Evolutionary conservation across 768 basidiomycete genomes (phyloP), one percentile per base, ranked within the genome.

Genomic region (Auricularia cornea): DNA sequence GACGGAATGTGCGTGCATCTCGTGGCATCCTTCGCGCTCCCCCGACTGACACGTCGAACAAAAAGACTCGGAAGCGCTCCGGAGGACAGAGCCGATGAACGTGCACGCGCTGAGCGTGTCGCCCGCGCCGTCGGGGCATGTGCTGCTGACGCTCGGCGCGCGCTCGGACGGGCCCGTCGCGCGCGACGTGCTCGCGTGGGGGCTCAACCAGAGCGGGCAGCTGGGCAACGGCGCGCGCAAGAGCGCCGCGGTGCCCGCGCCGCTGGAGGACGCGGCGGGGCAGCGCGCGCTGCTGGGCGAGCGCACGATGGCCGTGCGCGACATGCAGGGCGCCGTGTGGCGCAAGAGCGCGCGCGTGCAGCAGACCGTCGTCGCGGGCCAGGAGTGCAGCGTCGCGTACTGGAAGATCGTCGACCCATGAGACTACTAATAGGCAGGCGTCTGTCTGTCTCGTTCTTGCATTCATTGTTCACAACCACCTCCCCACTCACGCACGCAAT

Each of bases 141-240:
- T 90, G 59, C 77, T 93, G 30, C 78, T 88, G 52, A 83, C 89
- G 10, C 76, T 96, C 54, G 84, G 92, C 65, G 89, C 90, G 8
- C 71, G 77, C 40, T 63, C 72, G 31, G 54, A 54, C n/a, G 60
- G 51, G 26, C 81, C 79, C 16, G 71, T 70, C 1, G 85, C 87
- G 2, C 80, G 83, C 60, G 91, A 92, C 72, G 74, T 92, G 40
- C 72, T 87, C 52, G 81, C 78, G 0, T 92, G 88, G 89, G 91
- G 91, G 2, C 79, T 80, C 63, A 91, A 90, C 68, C 80, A 84
- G 57, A 83, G 87, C 35, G 87, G 82, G 64, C 89, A 92, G 71
- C 79, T 92, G 3, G 90, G 90, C 12, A 89, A 84, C 68, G 89
- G 89, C 40, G 88, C 83, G 70, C 83, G 84, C 66, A 76, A 82